Evolutionary conservation across 805 yeast species (phyloP).

Genomic region (Zygosaccharomyces pseudorouxii): DNA sequence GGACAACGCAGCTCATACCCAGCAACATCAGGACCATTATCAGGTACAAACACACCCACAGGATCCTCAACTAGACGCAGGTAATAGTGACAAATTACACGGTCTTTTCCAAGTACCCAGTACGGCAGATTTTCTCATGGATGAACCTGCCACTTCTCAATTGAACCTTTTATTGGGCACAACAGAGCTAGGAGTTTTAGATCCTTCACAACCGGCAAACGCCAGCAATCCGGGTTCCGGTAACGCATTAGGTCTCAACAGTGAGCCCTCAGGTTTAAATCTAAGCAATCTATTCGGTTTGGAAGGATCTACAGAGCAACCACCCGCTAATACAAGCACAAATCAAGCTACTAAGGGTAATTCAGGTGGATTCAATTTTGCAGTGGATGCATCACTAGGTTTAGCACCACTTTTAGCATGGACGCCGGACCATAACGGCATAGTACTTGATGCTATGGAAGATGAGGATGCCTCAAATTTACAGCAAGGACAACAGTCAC

Average conservation of each 20-base stretch:
- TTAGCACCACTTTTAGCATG: constrained; percentile 61
- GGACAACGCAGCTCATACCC: neutral
- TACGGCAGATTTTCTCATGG: constrained; percentile 24
- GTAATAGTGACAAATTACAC: constrained; percentile 10
- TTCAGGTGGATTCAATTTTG: constrained; percentile 47
- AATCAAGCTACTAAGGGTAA: constrained; percentile 3
- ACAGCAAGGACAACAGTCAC: constrained; percentile 2
- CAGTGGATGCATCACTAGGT: constrained; percentile 80
- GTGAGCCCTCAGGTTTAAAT: constrained; percentile 1
- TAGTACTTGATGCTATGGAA: constrained; percentile 10
- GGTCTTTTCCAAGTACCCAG: constrained; percentile 29
- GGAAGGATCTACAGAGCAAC: neutral
- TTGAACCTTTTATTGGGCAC: constrained; percentile 11
- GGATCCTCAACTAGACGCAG: neutral
- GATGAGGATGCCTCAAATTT: constrained; percentile 3
- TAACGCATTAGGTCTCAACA: constrained; percentile 1
- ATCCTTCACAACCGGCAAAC: neutral
- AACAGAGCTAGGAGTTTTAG: constrained; percentile 1
- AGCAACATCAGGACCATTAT: neutral
- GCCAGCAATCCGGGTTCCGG: neutral
- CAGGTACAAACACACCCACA: neutral
- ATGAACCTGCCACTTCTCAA: constrained; percentile 21
- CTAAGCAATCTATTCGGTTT: constrained; percentile 3
- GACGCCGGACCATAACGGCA: constrained; percentile 17
- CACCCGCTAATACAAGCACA: neutral